A percentile compares a stretch with the other conserved stretches of the same genome.
Conservation (phyloP, 768 basidiomycete genomes). For the Lentinula raphanica region DNA sequence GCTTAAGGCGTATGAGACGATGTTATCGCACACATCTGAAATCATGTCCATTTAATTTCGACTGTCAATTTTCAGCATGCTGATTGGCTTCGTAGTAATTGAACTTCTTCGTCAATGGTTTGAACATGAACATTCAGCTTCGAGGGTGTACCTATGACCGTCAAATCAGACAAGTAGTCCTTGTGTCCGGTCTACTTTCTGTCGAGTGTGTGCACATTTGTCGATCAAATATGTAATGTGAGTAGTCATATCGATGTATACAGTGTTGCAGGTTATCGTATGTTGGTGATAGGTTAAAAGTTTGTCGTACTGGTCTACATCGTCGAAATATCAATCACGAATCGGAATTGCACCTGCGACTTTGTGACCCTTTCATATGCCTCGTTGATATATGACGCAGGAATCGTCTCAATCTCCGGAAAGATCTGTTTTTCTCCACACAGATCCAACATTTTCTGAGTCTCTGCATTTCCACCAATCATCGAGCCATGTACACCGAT, state of each 20-base stretch:
- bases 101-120: too few species aligned
- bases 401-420: constrained; percentile 1
- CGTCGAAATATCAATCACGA: constrained; percentile 4
- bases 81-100: too few species aligned
- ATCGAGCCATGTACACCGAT: neutral
- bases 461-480: constrained; percentile 1
- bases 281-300: too few species aligned
- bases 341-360: constrained; percentile 5
- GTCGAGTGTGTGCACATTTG: too few species aligned
- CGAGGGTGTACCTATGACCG: too few species aligned
- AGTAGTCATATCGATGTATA: too few species aligned
- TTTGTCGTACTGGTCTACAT: neutral
- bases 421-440: constrained; percentile 1
- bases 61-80: too few species aligned
- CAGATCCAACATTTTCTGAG: neutral
- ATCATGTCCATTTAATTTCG: constrained; percentile 25
- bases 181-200: too few species aligned
- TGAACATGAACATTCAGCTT: too few species aligned
- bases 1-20: constrained; percentile 58
- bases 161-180: too few species aligned
- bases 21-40: constrained; percentile 52
- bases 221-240: too few species aligned
- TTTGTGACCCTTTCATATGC: constrained; percentile 5
- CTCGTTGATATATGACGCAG: constrained; percentile 1
- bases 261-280: too few species aligned